Percentiles rank a stretch among this genome's conserved stretches.
These are phyloP conservation scores for Daedalea quercina DNA, from an alignment of 768 basidiomycete genomes.

Conservation along the genomic window DNA sequence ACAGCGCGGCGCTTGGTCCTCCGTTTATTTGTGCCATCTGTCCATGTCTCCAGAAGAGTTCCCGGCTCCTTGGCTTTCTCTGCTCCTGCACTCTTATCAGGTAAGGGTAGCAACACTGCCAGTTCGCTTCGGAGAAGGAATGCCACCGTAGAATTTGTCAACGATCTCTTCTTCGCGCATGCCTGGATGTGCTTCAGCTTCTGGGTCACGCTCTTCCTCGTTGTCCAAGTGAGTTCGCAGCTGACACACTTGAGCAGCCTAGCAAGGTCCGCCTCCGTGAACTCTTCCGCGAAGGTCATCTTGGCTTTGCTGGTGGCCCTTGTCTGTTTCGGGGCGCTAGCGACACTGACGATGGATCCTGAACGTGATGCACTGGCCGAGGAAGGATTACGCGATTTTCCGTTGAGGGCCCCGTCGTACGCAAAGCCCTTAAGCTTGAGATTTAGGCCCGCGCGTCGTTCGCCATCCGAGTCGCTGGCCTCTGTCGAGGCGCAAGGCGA, in stretches of 20 bases:
- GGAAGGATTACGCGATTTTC: not conserved
- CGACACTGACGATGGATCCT: not conserved
- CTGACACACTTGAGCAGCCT: slow-evolving; percentile 52
- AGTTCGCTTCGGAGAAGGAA: slow-evolving; percentile 47
- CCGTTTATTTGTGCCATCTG: slow-evolving; percentile 35
- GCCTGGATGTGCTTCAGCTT: slow-evolving; percentile 62
- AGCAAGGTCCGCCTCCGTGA: slow-evolving; percentile 41
- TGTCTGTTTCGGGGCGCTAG: not conserved
- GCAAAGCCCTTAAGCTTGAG: slow-evolving; percentile 38
- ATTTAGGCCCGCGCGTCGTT: slow-evolving; percentile 20
- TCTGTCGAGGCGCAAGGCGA: not conserved
- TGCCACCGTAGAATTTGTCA: slow-evolving; percentile 49
- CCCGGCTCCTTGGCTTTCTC: slow-evolving; percentile 14
- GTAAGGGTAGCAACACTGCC: slow-evolving; percentile 6
- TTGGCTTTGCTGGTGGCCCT: not conserved
- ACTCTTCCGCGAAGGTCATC: slow-evolving; percentile 20
- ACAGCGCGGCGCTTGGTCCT: slow-evolving; percentile 31
- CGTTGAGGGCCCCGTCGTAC: slow-evolving; percentile 16
- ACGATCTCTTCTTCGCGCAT: slow-evolving; percentile 57
- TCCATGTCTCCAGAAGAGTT: slow-evolving; percentile 50
- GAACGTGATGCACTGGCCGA: slow-evolving; percentile 4
- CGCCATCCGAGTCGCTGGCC: slow-evolving; percentile 16
- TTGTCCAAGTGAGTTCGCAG: slow-evolving; percentile 65
- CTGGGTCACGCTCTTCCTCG: slow-evolving; percentile 52
- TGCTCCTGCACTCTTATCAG: slow-evolving; percentile 10